These are phyloP conservation scores for Globisporangium solare DNA, from an alignment of 352 stramenopile genomes.

Conservation along the genomic window DNA sequence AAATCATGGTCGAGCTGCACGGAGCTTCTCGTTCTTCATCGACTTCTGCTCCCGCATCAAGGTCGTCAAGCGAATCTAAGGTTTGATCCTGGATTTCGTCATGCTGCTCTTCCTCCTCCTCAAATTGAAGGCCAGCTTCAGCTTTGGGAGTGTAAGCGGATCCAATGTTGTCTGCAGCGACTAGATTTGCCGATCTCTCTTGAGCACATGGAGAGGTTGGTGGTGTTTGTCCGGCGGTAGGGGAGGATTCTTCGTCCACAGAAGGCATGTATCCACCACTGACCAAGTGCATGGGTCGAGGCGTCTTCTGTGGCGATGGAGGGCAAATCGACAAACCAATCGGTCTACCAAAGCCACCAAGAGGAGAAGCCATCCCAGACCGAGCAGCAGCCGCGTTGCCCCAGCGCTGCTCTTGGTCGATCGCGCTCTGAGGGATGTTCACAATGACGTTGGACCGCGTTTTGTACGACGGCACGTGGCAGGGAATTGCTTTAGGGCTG, in stretches of 20 bases:
- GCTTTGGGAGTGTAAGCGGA: not conserved
- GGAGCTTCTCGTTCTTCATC: no score
- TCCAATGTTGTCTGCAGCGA: not conserved
- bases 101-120: no score
- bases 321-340: constrained; percentile 26
- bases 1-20: no score
- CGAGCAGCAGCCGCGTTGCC: constrained; percentile 6
- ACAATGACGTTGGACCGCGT: constrained; percentile 32
- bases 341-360: constrained; percentile 19
- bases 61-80: no score
- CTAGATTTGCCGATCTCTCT: not conserved
- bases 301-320: constrained; percentile 42
- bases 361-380: constrained; percentile 15
- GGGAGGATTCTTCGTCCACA: constrained; percentile 64
- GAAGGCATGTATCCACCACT: constrained; percentile 61
- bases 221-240: constrained; percentile 45
- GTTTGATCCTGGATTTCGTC: no score
- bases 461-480: constrained; percentile 18
- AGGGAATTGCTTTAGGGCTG: constrained; percentile 15
- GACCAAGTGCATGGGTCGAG: constrained; percentile 17
- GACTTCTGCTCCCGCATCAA: not conserved
- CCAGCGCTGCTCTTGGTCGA: constrained; percentile 34
- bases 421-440: constrained; percentile 32
- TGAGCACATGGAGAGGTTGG: constrained; percentile 29
- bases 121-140: no score